phyloP scores from a whole-genome alignment of 768 basidiomycete genomes.

The Kondoa subrosea region DNA sequence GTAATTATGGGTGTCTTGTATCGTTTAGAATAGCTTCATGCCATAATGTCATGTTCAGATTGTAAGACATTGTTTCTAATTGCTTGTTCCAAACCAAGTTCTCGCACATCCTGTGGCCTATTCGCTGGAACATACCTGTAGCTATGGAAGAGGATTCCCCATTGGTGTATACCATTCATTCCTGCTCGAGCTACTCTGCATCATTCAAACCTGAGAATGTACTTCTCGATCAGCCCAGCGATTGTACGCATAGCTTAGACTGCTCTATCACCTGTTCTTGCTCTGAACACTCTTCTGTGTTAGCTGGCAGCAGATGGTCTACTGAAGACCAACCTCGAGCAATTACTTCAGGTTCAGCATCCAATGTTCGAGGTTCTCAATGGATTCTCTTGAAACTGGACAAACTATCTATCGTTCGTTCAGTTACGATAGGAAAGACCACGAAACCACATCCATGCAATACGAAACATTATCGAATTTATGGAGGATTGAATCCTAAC shows the following conservation, averaged over 20 bases:
- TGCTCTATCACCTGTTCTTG: conserved; percentile 1
- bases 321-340: conserved; percentile 8
- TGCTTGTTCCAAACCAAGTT: too few species aligned
- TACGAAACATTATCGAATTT: conserved; percentile 21
- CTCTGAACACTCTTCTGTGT: conserved; percentile 10
- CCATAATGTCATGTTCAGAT: neutral
- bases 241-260: neutral
- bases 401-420: conserved; percentile 11
- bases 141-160: too few species aligned
- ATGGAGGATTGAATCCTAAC: conserved; percentile 21
- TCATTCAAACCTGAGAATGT: conserved; percentile 16
- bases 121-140: too few species aligned
- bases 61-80: neutral
- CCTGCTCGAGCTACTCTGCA: conserved; percentile 16
- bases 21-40: neutral
- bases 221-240: conserved; percentile 6
- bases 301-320: conserved; percentile 10
- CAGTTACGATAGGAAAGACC: conserved; percentile 17
- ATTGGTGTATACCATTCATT: conserved; percentile 14
- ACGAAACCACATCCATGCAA: conserved; percentile 25
- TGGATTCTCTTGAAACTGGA: conserved; percentile 17
- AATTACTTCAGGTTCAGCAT: neutral
- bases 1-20: neutral
- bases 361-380: conserved; percentile 6
- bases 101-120: too few species aligned